Percentiles rank a stretch among this genome's conserved stretches.
phyloP scores from a whole-genome alignment of 106 monocot genomes.

The Acorus gramineus region DNA sequence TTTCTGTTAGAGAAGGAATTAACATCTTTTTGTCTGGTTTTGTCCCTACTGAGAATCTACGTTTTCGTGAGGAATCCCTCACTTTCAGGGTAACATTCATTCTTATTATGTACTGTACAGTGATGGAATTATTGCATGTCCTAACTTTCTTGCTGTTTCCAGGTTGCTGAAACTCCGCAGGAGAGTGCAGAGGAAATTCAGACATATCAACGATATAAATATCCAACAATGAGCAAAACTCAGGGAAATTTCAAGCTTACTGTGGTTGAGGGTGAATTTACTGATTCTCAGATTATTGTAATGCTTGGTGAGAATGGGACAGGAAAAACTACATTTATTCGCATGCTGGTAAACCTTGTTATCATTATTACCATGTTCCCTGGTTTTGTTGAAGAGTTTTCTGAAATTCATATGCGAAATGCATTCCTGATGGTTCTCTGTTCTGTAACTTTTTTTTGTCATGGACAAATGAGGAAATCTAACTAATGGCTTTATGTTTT shows the following conservation, averaged over 20 bases:
- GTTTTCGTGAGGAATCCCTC: conserved; percentile 90
- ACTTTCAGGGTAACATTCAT: conserved; percentile 59
- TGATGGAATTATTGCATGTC: too few relatives aligned
- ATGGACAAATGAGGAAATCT: too few relatives aligned
- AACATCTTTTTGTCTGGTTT: conserved; percentile 97
- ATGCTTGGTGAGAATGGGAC: conserved; percentile 99
- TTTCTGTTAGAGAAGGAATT: conserved; percentile 98
- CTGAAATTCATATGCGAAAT: neutral
- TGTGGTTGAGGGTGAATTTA: conserved; percentile 88
- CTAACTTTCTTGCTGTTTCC: conserved; percentile 7
- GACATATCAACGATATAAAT: conserved; percentile 87
- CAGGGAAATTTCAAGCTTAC: conserved; percentile 87
- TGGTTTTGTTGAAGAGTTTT: too few relatives aligned
- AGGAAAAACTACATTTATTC: conserved; percentile 97
- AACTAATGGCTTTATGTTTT: too few relatives aligned
- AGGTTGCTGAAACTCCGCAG: conserved; percentile 97
- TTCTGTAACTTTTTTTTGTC: neutral
- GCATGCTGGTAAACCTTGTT: conserved; percentile 71
- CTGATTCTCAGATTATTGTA: conserved; percentile 98
- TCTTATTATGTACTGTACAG: too few relatives aligned
- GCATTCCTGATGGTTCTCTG: neutral
- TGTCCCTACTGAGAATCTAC: conserved; percentile 88
- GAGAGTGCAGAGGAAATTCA: conserved; percentile 96
- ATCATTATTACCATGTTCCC: too few relatives aligned
- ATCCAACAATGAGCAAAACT: conserved; percentile 88